Percentiles rank a stretch among this genome's conserved stretches.
Conservation (phyloP, 148 eudicot species). For the Rhododendron ferrugineum region DNA sequence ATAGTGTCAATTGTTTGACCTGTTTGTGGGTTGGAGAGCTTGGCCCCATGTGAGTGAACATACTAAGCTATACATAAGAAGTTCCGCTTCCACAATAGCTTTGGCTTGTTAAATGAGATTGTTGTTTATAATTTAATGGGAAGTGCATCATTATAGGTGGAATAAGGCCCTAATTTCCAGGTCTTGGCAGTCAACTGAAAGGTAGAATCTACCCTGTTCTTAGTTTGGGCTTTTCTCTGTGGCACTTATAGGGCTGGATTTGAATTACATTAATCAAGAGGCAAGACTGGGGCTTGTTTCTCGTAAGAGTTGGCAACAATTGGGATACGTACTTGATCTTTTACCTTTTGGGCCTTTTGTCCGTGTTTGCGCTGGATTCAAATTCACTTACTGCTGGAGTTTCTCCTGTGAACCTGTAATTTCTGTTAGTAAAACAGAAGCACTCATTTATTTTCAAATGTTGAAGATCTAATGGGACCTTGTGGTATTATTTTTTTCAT, state of each 20-base stretch:
- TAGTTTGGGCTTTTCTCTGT: neutral
- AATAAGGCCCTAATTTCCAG: neutral
- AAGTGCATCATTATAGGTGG: neutral
- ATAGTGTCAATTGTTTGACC: neutral
- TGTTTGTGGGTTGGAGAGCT: neutral
- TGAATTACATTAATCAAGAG: neutral
- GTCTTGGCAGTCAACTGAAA: neutral
- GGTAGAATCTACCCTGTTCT: neutral
- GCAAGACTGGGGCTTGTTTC: neutral
- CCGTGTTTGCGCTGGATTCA: neutral
- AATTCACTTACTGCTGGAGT: neutral
- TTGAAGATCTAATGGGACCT: no score
- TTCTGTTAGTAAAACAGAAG: neutral
- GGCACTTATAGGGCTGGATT: neutral
- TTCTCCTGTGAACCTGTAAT: neutral
- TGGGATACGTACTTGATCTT: neutral
- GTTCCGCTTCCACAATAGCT: neutral
- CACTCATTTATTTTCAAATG: neutral
- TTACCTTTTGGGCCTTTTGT: neutral
- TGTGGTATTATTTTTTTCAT: no score
- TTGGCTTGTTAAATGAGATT: neutral
- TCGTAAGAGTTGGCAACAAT: neutral
- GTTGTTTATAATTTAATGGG: neutral
- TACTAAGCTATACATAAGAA: neutral
- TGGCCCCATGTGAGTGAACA: neutral